These are phyloP conservation scores for Lanmaoa rubissima DNA, from an alignment of 768 basidiomycete species.

Conservation along the genomic window DNA sequence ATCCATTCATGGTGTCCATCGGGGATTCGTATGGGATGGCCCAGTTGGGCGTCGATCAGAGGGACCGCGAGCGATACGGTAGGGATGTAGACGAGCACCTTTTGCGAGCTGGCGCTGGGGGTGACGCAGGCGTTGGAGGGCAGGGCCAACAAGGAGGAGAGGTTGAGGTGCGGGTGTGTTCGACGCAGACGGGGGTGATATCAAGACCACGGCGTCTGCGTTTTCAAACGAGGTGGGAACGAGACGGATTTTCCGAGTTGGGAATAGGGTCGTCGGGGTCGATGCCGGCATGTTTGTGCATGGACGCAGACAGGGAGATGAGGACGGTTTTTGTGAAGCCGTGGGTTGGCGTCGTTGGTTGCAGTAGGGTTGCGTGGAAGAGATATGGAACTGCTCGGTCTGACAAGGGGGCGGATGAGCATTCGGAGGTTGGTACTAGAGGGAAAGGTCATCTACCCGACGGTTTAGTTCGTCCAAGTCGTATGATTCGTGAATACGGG, in stretches of 20 bases:
- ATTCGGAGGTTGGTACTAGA: neutral
- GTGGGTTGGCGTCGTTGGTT: neutral
- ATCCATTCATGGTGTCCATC: neutral
- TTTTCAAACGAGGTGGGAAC: constrained; percentile 50
- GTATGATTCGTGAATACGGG: constrained; percentile 12
- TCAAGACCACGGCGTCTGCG: constrained; percentile 52
- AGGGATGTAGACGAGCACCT: constrained; percentile 55
- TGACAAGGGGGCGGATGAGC: neutral
- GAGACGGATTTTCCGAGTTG: constrained; percentile 37
- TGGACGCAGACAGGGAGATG: constrained; percentile 18
- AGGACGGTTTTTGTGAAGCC: constrained; percentile 41
- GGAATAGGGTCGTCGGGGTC: constrained; percentile 9
- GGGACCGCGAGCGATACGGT: constrained; percentile 40
- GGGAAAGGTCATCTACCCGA: constrained; percentile 12
- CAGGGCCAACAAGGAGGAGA: constrained; percentile 50
- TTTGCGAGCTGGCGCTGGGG: constrained; percentile 40
- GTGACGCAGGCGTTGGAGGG: constrained; percentile 46
- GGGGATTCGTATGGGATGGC: neutral
- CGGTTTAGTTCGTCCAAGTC: constrained; percentile 3
- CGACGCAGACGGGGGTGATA: constrained; percentile 34
- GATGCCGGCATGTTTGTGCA: neutral
- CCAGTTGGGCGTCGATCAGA: constrained; percentile 8
- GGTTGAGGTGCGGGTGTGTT: constrained; percentile 23
- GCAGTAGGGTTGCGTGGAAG: neutral
- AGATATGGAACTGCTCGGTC: neutral